Base-by-base conservation (phyloP, 2,329 filamentous ascomycete genomes). In the Myriosclerotinia curreyana region DNA sequence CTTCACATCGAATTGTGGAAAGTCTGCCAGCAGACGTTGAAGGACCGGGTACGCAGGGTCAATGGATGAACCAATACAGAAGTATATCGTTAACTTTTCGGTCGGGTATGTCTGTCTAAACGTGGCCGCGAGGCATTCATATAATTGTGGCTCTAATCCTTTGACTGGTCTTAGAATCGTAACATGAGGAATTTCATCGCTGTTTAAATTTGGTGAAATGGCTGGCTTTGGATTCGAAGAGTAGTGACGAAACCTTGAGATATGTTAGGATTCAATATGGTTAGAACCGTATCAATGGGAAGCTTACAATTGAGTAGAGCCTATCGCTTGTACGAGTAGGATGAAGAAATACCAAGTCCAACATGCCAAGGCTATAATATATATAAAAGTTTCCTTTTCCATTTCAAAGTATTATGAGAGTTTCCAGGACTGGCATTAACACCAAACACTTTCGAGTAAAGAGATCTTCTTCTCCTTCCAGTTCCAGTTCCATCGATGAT, bases 81-180 rank as follows among this genome's bases (percentile, higher is more conserved):
- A 87, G 71, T 87, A 86, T 66, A 96, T 84, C 28, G 90, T 91
- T 64, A 96, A 76, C 73, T 88, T 92, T 71, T 89, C 81, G 44
- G 75, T 77, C 1, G 94, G 91, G 74, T 98, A 98, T 62, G 86
- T 82, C 76, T 96, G 93, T 54, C 80, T 85, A 75, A 97, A 93
- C 2, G 89, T 91, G 6, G 93, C 89, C 38, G 90, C 89, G 49
- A 99, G 87, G 73, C 95, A 98, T 73, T 96, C 91, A 81, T 96
- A 96, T 31, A 98, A 86, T 68, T 87, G 85, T 5, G 92, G 90
- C 75, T 98, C 95, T 64, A 96, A 82, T 66, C 93, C 95, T 77
- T 97, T 98, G 69, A 96, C 88, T 0, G 95, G 96, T 2, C 95
- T 90, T 70, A 99, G 92, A 66, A 96, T 83, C 40, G 95, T 98